Evolutionary conservation across 805 yeast genomes (phyloP), one percentile per base, ranked within the genome.

Genomic region (Tetrapisispora namnaoensis): DNA sequence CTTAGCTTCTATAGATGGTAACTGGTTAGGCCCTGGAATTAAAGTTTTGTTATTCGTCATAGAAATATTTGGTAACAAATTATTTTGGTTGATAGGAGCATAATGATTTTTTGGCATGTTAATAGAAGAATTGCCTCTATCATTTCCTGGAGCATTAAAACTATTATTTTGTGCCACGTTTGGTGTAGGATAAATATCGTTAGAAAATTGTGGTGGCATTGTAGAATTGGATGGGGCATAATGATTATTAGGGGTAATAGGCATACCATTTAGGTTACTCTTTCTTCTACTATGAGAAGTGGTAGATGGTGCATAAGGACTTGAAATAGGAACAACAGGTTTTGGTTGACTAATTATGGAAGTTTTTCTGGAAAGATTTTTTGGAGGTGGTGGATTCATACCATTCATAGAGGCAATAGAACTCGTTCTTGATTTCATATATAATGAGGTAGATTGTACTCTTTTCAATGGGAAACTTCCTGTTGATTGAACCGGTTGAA

Each of bases 51-150:
- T 18, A 20, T 38, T 5, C 21, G 32, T 22, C 14, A 16, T 27
- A 17, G 36, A 32, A 32, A 11, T 10, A 32, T 32, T 32, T 32
- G 13, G 35, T 32, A 10, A 32, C 13, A 14, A 11, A 4, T 14
- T 14, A 32, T 32, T 4, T 14, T 32, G 35, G 35, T n/a, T 36
- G 21, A 28, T 59, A 52, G 73, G 68, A 13, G 74, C 75, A 47
- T 69, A 71, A 44, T 75, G 72, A 52, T 66, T 67, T 46, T 56
- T 46, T 36, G 66, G 60, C 17, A 69, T 64, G 18, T 34, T 44
- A 13, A 67, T 60, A 2, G 44, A 27, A 17, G 37, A 2, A 18
- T 24, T 28, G 3, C 20, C 17, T 13, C 8, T 42, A 3, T 17
- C 44, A n/a, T 20, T 9, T 5, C 2, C 28, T 3, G 5, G 16